Evolutionary conservation across 352 stramenopile species (phyloP), one percentile per base, ranked within the genome.

Genomic region (Phytopythium helicoides): DNA sequence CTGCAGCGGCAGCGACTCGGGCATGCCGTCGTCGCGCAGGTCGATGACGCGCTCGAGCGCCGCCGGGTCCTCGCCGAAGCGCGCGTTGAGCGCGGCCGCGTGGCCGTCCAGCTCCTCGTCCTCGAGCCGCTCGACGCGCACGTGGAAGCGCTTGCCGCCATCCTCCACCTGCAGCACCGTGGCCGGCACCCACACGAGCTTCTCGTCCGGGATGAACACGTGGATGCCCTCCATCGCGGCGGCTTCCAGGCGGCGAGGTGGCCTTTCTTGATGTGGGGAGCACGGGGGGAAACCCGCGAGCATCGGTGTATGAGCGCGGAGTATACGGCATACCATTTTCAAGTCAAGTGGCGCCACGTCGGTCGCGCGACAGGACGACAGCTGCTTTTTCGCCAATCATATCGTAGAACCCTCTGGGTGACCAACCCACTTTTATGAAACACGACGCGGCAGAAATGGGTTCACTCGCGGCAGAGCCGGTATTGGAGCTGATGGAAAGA

Each of bases 151-250:
- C 56, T 83, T 80, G 54, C 81, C 79, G 22, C 49, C 63, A 15
- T 55, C 60, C 40, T 91, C 79, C 38, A 91, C 77, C 16, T 67
- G 68, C 26, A 87, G 57, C 49, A 95, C 80, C 3, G 80, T 92
- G 50, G 83, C 86, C 0, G 86, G 83, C 44, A 91, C 62, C 86
- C 86, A 95, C 48, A 92, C 71, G 47, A 87, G 66, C 60, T 73
- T 76, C 46, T 87, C 76, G 56, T 95, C 81, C 21, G 86, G 86
- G 19, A 95, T 73, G 60, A 87, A 95, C 55, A 92, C 81, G 57
- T 74, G 75, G 47, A 75, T 85, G 23, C 82, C 82, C 67, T 92
- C 83, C 81, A 94, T 51, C 18, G 15, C 3, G 15, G n/a, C 19
- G 21, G 19, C 40, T n/a, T 33, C 28, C 28, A 33, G 36, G 36